Evolutionary conservation across 2,329 filamentous ascomycete species (phyloP), one percentile per base, ranked within the genome.

Genomic region (Sporothrix humicola): DNA sequence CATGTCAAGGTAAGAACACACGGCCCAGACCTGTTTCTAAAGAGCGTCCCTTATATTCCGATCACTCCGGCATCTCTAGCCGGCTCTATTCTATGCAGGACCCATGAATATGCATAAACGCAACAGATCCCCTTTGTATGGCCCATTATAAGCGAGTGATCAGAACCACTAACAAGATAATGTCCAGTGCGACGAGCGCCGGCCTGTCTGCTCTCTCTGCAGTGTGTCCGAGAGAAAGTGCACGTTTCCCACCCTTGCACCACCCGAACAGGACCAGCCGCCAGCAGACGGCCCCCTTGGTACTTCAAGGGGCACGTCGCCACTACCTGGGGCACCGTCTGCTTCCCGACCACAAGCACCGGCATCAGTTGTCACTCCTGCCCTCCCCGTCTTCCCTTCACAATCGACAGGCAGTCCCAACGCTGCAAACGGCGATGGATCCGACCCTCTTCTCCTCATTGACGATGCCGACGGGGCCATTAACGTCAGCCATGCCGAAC

Each of bases 401-500:
- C 61, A 46, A 20, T 65, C 61, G 9, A 46, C 61, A 10, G 42
- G 42, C n/a, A 46, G 69, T 54, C 48, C 56, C 52, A 61, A 6
- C 10, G 70, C 44, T 23, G n/a, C 61, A 20, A 50, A 37, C n/a
- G 63, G 44, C 13, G 46, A 52, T 20, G 54, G 26, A 7, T 7
- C 50, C 20, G 52, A 61, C 42, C 50, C 48, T 17, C 44, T 71
- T 69, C 15, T 42, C n/a, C 12, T 63, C 7, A 73, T 77, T 7
- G 72, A 76, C 56, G 69, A 71, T 46, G 69, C 23, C 69, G 56
- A 61, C 20, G 69, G 50, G 3, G 46, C 69, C 23, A 74, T 83
- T 50, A 82, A 83, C 26, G 66, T 79, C 31, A 74, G 77, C 46
- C 81, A 83, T 73, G 80, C 80, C 77, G 80, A 83, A 65, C 79